These are phyloP conservation scores for Lodderomyces parapsilosis DNA, from an alignment of 1,139 yeast species.

Conservation along the genomic window DNA sequence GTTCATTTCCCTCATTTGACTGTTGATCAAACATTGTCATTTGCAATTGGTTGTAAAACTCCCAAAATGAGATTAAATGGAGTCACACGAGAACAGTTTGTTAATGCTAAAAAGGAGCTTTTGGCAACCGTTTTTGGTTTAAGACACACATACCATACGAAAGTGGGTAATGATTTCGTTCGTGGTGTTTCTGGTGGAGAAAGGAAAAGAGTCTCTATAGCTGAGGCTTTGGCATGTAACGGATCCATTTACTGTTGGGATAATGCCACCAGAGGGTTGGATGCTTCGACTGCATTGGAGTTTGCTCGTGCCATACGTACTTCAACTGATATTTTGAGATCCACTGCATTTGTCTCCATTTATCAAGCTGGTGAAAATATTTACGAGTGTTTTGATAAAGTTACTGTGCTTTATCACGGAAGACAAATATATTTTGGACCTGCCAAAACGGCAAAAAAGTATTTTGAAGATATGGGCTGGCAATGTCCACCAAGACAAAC, in stretches of 20 bases:
- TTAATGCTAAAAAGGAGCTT: slow-evolving; percentile 46
- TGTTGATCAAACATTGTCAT: slow-evolving; percentile 59
- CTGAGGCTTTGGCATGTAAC: slow-evolving; percentile 60
- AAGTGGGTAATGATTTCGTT: slow-evolving; percentile 45
- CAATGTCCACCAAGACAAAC: slow-evolving; percentile 61
- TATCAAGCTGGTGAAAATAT: slow-evolving; percentile 72
- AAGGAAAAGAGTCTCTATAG: slow-evolving; percentile 77
- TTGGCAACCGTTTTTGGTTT: slow-evolving; percentile 58
- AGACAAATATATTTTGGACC: slow-evolving; percentile 62
- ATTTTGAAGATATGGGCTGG: slow-evolving; percentile 62
- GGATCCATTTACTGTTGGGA: slow-evolving; percentile 69
- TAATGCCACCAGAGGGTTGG: slow-evolving; percentile 78
- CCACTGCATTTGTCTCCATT: slow-evolving; percentile 58
- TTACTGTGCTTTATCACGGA: slow-evolving; percentile 59
- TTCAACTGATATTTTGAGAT: slow-evolving; percentile 53
- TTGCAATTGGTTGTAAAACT: slow-evolving; percentile 61
- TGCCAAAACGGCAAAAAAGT: slow-evolving; percentile 49
- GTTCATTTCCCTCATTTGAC: slow-evolving; percentile 64
- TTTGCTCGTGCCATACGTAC: slow-evolving; percentile 62
- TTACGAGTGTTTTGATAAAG: slow-evolving; percentile 62
- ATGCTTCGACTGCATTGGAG: slow-evolving; percentile 72
- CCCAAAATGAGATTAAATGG: slow-evolving; percentile 53
- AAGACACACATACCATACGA: slow-evolving; percentile 28
- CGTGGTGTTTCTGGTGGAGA: slow-evolving; percentile 89
- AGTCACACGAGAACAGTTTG: slow-evolving; percentile 47